These are phyloP conservation scores for Komagataella ulmi DNA, from an alignment of 805 yeast genomes.

Conservation along the genomic window DNA sequence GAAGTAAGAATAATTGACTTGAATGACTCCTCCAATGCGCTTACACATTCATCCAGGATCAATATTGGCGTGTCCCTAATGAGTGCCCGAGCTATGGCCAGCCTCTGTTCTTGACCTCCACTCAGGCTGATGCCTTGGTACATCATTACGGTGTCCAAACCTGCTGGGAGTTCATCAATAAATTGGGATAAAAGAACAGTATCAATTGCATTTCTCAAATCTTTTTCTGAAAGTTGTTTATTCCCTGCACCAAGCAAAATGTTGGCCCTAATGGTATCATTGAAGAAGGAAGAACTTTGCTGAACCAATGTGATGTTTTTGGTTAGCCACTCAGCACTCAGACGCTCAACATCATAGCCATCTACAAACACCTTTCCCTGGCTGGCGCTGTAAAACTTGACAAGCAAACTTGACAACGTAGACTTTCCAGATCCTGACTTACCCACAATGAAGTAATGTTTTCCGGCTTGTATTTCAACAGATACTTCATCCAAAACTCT, in stretches of 20 bases:
- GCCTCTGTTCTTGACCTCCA: constrained; percentile 86
- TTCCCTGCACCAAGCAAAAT: constrained; percentile 35
- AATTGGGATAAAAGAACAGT: constrained; percentile 40
- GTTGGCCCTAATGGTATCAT: constrained; percentile 49
- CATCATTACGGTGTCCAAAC: constrained; percentile 40
- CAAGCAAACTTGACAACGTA: constrained; percentile 50
- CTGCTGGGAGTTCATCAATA: constrained; percentile 34
- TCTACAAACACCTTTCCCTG: constrained; percentile 50
- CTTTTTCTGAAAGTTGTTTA: constrained; percentile 1
- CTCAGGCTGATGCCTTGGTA: constrained; percentile 39
- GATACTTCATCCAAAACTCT: constrained; percentile 33
- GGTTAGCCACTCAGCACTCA: constrained; percentile 39
- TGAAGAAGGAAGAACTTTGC: constrained; percentile 56
- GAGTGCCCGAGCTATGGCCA: constrained; percentile 76
- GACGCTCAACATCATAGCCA: constrained; percentile 26
- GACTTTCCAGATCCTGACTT: constrained; percentile 92
- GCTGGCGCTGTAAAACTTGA: constrained; percentile 39
- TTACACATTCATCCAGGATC: constrained; percentile 74
- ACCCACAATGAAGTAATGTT: constrained; percentile 61
- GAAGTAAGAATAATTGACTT: constrained; percentile 31
- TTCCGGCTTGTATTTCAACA: constrained; percentile 29
- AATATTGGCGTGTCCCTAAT: constrained; percentile 62
- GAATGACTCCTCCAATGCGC: constrained; percentile 57
- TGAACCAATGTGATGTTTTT: constrained; percentile 61
- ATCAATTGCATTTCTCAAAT: constrained; percentile 17